A percentile compares a stretch with the other conserved stretches of the same genome.
These are phyloP conservation scores for Gaultheria prostrata DNA, from an alignment of 148 eudicot species.

Conservation along the genomic window DNA sequence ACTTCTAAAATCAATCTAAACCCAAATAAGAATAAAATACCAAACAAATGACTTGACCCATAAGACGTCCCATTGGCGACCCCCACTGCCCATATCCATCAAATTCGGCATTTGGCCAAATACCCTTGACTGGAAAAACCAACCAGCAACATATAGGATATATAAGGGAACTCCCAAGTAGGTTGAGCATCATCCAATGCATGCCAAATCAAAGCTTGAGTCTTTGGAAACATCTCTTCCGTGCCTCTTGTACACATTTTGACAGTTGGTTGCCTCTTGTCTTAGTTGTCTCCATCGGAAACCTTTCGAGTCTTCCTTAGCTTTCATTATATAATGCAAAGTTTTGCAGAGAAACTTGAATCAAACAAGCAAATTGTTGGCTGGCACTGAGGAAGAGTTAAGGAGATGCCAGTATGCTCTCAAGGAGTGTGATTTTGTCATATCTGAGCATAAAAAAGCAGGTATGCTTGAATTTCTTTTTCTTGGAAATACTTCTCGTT, in stretches of 20 bases:
- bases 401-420: slow-evolving; percentile 42
- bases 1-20: not conserved
- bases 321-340: not conserved
- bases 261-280: not conserved
- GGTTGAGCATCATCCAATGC: not conserved
- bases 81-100: not conserved
- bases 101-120: not conserved
- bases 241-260: not conserved
- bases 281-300: not conserved
- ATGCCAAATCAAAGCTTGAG: not conserved
- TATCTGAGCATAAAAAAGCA: slow-evolving; percentile 54
- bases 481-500: not conserved
- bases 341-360: slow-evolving; percentile 41
- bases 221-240: not conserved
- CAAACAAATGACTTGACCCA: not conserved
- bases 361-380: slow-evolving; percentile 37
- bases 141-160: too few relatives aligned
- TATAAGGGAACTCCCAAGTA: not conserved
- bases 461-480: slow-evolving; percentile 26
- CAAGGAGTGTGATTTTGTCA: slow-evolving; percentile 49
- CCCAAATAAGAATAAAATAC: not conserved
- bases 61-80: not conserved
- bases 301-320: not conserved
- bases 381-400: slow-evolving; percentile 43
- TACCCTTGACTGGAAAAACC: too few relatives aligned